Evolutionary conservation across 495 filamentous ascomycete genomes (phyloP).

Genomic region (Aspergillus heteromorphus): DNA sequence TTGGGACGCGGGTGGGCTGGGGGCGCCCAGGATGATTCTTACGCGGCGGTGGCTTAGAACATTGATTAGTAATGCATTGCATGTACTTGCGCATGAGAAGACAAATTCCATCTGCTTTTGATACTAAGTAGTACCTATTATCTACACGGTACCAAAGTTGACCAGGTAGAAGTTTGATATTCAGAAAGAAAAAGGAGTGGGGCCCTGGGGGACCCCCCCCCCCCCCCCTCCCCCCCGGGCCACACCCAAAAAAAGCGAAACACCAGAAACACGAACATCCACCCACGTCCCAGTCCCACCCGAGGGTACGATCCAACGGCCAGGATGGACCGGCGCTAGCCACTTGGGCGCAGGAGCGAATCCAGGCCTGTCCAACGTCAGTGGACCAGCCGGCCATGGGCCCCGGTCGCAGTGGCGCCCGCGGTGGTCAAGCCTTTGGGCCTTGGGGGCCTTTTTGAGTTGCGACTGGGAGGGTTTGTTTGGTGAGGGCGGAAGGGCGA

Average conservation of each 20-base stretch:
- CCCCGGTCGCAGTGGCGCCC: constrained; percentile 17
- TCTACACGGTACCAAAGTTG: too few species aligned
- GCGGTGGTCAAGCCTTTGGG: constrained; percentile 17
- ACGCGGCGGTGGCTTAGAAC: constrained; percentile 2
- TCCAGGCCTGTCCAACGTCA: constrained; percentile 18
- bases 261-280: constrained; percentile 16
- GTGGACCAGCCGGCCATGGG: constrained; percentile 12
- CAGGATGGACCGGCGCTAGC: constrained; percentile 16
- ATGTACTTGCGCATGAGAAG: too few species aligned
- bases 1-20: constrained; percentile 9
- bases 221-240: too few species aligned
- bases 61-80: too few species aligned
- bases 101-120: too few species aligned
- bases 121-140: too few species aligned
- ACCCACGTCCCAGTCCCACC: constrained; percentile 16
- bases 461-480: neutral
- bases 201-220: too few species aligned
- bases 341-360: constrained; percentile 14
- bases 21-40: constrained; percentile 5
- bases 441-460: constrained; percentile 5
- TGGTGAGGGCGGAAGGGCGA: constrained; percentile 10
- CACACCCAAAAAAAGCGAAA: constrained; percentile 5
- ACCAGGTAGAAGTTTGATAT: too few species aligned
- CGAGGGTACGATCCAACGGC: constrained; percentile 19
- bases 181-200: neutral